These are phyloP conservation scores for Choiromyces venosus DNA, from an alignment of 495 filamentous ascomycete species.

Conservation along the genomic window DNA sequence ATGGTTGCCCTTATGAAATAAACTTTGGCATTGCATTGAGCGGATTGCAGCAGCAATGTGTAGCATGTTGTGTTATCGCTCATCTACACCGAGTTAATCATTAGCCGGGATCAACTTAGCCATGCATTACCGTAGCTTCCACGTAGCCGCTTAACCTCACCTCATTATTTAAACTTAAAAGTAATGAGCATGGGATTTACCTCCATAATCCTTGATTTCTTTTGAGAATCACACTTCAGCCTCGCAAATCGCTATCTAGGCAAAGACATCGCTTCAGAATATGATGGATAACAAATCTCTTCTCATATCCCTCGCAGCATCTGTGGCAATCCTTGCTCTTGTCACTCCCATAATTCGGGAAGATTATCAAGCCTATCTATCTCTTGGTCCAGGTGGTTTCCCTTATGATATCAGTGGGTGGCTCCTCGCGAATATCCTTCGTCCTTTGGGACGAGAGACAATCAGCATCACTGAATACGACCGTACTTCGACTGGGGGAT, in stretches of 20 bases:
- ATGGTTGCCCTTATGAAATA: background rate
- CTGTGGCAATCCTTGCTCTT: background rate
- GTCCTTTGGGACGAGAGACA: background rate
- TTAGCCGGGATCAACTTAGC: background rate
- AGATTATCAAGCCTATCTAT: background rate
- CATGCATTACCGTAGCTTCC: background rate
- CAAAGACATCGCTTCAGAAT: background rate
- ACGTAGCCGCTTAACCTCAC: background rate
- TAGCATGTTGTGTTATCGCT: background rate
- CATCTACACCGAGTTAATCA: background rate
- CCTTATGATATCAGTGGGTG: background rate
- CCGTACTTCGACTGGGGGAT: background rate
- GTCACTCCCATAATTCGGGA: slow-evolving; percentile 39
- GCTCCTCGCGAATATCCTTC: background rate
- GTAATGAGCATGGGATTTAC: background rate
- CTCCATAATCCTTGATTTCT: background rate
- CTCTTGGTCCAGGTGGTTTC: background rate
- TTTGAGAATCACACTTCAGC: background rate
- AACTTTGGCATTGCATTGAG: background rate
- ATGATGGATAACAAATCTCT: background rate
- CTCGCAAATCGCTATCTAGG: background rate
- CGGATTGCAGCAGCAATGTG: background rate
- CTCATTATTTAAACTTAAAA: background rate
- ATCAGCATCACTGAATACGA: background rate
- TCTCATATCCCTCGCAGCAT: background rate